These are phyloP conservation scores for Globisporangium okanoganense DNA, from an alignment of 352 stramenopile species.

Conservation along the genomic window DNA sequence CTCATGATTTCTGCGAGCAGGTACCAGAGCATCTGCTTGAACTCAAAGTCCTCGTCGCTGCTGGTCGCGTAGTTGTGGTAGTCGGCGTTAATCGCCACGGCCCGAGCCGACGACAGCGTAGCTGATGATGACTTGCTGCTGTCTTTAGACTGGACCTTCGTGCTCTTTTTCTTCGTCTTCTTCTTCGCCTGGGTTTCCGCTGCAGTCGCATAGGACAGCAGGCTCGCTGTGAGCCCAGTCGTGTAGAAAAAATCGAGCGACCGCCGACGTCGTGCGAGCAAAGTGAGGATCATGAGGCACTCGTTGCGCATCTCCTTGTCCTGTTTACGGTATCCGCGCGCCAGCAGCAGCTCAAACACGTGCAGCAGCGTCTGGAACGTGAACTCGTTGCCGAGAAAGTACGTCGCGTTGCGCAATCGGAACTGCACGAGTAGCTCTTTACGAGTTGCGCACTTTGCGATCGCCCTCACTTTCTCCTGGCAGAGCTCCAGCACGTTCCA, in stretches of 20 bases:
- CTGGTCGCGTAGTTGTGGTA: constrained; percentile 61
- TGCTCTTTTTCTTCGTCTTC: too few relatives aligned
- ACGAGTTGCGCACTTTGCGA: constrained; percentile 41
- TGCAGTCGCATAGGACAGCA: constrained; percentile 64
- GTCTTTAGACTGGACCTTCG: too few relatives aligned
- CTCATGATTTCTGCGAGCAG: constrained; percentile 47
- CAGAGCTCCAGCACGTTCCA: constrained; percentile 76
- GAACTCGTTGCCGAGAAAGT: constrained; percentile 57
- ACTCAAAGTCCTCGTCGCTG: constrained; percentile 74
- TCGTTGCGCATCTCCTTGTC: constrained; percentile 81
- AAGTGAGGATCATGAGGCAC: constrained; percentile 60
- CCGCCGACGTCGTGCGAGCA: constrained; percentile 46
- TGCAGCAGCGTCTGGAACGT: constrained; percentile 57
- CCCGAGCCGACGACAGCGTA: constrained; percentile 8
- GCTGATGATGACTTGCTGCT: not conserved
- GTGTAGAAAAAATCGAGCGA: constrained; percentile 55
- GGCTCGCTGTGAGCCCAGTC: constrained; percentile 47
- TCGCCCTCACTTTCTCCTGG: constrained; percentile 42
- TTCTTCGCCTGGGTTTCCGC: constrained; percentile 9
- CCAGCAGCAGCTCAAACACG: constrained; percentile 50
- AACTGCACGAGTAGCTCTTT: constrained; percentile 59
- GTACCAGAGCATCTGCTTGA: constrained; percentile 78
- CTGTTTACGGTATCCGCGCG: constrained; percentile 58
- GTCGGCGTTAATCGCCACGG: constrained; percentile 45
- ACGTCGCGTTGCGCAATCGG: constrained; percentile 56